These are phyloP conservation scores for Pleurostoma richardsiae DNA, from an alignment of 2,329 filamentous ascomycete species.

Conservation along the genomic window DNA sequence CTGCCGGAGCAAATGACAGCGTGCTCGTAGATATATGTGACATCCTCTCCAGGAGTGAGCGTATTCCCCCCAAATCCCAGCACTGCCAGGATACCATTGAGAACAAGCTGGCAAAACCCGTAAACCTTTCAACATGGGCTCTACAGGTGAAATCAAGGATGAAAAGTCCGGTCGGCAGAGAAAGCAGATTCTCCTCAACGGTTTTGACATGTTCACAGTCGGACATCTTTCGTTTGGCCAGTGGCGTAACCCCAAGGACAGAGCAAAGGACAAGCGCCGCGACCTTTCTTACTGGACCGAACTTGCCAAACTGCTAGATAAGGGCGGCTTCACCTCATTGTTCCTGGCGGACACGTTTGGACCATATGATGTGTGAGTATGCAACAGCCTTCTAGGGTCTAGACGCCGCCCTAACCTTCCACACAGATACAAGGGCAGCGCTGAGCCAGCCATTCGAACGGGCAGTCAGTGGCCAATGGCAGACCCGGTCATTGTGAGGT, in stretches of 20 bases:
- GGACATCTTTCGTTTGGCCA: conserved; percentile 7
- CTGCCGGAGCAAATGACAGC: too few species aligned
- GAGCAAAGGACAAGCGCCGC: conserved; percentile 4
- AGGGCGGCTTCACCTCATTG: conserved; percentile 2
- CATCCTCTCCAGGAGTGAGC: too few species aligned
- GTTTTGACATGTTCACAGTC: conserved; percentile 8
- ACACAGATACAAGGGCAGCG: conserved; percentile 3
- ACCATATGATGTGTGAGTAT: conserved; percentile 3
- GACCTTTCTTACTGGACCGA: conserved; percentile 9
- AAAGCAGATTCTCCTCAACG: conserved; percentile 6
- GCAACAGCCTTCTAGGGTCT: background rate
- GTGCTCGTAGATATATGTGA: too few species aligned
- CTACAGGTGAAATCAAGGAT: background rate
- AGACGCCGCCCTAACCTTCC: background rate
- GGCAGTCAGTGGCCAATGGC: conserved; percentile 5
- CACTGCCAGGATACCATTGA: too few species aligned
- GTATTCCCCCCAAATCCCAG: too few species aligned
- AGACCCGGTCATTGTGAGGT: conserved; percentile 4
- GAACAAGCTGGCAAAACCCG: too few species aligned
- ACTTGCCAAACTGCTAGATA: conserved; percentile 6
- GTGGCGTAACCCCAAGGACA: conserved; percentile 6
- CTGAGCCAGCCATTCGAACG: conserved; percentile 4
- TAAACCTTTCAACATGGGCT: background rate
- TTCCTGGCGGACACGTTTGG: conserved; percentile 7
- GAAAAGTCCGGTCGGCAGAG: background rate